phyloP scores from a whole-genome alignment of 768 basidiomycete species.

The Tylopilus intermedius region DNA sequence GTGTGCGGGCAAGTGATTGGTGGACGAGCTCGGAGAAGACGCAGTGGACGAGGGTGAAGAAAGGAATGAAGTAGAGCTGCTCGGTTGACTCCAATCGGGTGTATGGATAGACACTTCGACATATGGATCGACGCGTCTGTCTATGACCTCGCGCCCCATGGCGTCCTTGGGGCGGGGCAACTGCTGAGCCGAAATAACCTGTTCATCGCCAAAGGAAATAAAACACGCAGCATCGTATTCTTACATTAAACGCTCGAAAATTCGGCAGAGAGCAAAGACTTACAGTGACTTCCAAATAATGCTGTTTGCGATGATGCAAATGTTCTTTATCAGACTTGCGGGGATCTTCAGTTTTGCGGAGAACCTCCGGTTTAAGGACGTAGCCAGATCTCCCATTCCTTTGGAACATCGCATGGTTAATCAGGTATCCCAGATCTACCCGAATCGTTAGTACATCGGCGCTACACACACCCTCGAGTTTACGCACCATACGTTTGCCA shows the following conservation, averaged over 20 bases:
- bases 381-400: slow-evolving; percentile 86
- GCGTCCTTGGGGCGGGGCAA: slow-evolving; percentile 70
- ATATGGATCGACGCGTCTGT: slow-evolving; percentile 63
- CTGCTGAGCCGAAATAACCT: slow-evolving; percentile 87
- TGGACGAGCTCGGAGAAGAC: slow-evolving; percentile 5
- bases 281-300: slow-evolving; percentile 63
- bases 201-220: neutral
- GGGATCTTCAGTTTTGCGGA: slow-evolving; percentile 50
- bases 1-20: slow-evolving; percentile 19
- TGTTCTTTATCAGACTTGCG: slow-evolving; percentile 60
- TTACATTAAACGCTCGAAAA: neutral
- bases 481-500: slow-evolving; percentile 92
- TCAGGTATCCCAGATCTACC: slow-evolving; percentile 81
- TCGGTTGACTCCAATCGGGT: slow-evolving; percentile 59
- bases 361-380: slow-evolving; percentile 79
- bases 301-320: slow-evolving; percentile 47
- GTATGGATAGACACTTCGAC: slow-evolving; percentile 77
- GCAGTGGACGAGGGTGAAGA: slow-evolving; percentile 4
- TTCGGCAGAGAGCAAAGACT: slow-evolving; percentile 11
- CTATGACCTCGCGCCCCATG: slow-evolving; percentile 54
- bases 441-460: neutral
- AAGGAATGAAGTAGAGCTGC: slow-evolving; percentile 9
- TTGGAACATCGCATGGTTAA: slow-evolving; percentile 95
- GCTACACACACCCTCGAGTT: neutral
- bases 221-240: neutral